A percentile compares a stretch with the other conserved stretches of the same genome.
Evolutionary conservation across 2,329 filamentous ascomycete species (phyloP).

Genomic region (Tetracladium maxilliforme): DNA sequence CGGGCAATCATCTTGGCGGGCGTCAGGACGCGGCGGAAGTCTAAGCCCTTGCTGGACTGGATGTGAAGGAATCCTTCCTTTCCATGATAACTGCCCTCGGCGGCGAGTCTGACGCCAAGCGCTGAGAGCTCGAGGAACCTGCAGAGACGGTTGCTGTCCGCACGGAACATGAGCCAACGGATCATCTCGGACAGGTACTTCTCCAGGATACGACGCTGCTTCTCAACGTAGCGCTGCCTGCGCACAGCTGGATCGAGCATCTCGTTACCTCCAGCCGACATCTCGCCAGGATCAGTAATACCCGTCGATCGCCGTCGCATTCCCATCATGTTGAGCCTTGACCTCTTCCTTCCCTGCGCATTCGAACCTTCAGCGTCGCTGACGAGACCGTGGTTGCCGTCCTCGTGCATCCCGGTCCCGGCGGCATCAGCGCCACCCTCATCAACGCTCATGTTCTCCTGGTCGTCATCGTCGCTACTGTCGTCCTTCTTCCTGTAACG

Average conservation of each 20-base stretch:
- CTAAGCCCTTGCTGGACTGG: slow-evolving; percentile 76
- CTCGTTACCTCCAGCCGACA: no score
- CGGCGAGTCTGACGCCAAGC: slow-evolving; percentile 80
- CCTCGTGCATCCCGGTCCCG: slow-evolving; percentile 21
- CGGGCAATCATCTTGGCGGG: slow-evolving; percentile 66
- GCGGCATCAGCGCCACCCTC: slow-evolving; percentile 18
- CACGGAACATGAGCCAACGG: slow-evolving; percentile 88
- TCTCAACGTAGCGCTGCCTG: slow-evolving; percentile 52
- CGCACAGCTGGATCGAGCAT: no score
- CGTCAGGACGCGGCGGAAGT: slow-evolving; percentile 69
- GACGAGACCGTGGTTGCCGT: slow-evolving; percentile 12
- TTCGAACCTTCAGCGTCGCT: background rate
- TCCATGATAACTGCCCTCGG: slow-evolving; percentile 92
- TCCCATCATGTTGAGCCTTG: slow-evolving; percentile 21
- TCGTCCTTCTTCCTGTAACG: slow-evolving; percentile 65
- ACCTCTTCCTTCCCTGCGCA: slow-evolving; percentile 21
- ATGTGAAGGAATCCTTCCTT: slow-evolving; percentile 94
- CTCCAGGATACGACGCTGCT: slow-evolving; percentile 74
- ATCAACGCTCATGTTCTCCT: slow-evolving; percentile 14
- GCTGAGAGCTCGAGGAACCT: slow-evolving; percentile 93
- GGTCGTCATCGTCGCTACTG: slow-evolving; percentile 54
- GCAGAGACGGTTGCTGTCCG: slow-evolving; percentile 89
- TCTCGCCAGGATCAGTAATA: no score
- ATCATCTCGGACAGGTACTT: slow-evolving; percentile 89
- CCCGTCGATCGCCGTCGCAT: slow-evolving; percentile 28